A percentile compares a stretch with the other conserved stretches of the same genome.
Evolutionary conservation across 176 grass and related monocot species (phyloP).

Genomic region (Bolboschoenus planiculmis): DNA sequence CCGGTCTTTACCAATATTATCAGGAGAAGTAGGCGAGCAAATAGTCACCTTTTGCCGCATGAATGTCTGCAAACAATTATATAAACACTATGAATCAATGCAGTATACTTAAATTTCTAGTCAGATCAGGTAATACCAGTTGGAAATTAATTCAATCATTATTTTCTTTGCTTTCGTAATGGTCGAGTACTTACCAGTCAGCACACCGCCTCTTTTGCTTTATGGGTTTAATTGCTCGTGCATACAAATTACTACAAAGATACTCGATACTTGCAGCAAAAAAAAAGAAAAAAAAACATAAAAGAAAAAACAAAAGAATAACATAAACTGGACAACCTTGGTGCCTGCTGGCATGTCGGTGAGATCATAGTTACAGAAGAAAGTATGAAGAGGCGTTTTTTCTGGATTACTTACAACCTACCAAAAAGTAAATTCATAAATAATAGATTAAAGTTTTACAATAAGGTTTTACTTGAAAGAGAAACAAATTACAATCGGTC

Average conservation of each 20-base stretch:
- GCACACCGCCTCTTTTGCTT: neutral
- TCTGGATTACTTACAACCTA: conserved; percentile 97
- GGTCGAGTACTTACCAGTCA: neutral
- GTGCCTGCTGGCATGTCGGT: conserved; percentile 97
- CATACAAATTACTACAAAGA: neutral
- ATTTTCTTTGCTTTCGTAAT: neutral
- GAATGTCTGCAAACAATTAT: conserved; percentile 76
- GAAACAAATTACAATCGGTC: neutral
- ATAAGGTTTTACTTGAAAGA: conserved; percentile 4
- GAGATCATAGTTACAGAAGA: conserved; percentile 97
- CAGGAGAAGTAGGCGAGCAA: conserved; percentile 41
- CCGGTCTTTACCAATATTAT: conserved; percentile 50
- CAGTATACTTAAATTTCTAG: neutral
- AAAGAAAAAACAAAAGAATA: neutral
- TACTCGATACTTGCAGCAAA: neutral
- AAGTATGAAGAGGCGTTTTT: conserved; percentile 93
- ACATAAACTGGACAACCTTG: conserved; percentile 52
- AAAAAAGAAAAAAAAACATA: neutral
- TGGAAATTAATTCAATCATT: neutral
- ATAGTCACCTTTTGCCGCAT: conserved; percentile 89
- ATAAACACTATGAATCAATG: neutral
- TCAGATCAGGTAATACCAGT: neutral
- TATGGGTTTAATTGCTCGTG: neutral
- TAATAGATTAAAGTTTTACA: conserved; percentile 16
- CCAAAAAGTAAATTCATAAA: conserved; percentile 18